phyloP scores from a whole-genome alignment of 1,284 basidiomycete species.

The Ustilago bromivora region DNA sequence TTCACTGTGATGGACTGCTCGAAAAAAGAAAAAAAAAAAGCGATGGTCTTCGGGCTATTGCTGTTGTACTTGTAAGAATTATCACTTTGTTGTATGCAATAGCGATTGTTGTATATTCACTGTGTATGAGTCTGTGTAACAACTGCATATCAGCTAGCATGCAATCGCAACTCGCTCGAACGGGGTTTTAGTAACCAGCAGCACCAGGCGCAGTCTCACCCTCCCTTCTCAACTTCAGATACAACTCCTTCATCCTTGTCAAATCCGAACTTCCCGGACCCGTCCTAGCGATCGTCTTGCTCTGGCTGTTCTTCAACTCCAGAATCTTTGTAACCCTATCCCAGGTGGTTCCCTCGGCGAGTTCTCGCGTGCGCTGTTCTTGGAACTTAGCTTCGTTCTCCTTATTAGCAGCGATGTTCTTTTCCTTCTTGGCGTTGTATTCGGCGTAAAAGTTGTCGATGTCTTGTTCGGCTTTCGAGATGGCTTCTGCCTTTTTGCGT shows the following conservation, averaged over 20 bases:
- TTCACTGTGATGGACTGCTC: neutral
- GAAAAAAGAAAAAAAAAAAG: neutral
- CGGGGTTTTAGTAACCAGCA: conserved; percentile 56
- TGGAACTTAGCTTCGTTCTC: conserved; percentile 88
- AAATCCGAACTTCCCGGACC: conserved; percentile 91
- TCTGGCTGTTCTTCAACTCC: conserved; percentile 92
- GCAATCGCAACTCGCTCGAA: neutral
- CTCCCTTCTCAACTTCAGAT: conserved; percentile 62
- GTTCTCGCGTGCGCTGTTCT: conserved; percentile 78
- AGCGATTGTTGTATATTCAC: neutral
- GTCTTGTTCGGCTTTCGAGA: conserved; percentile 86
- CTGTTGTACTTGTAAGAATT: conserved; percentile 22
- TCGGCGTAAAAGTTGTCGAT: conserved; percentile 97
- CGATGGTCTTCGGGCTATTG: neutral
- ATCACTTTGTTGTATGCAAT: conserved; percentile 2
- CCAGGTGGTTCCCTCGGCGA: conserved; percentile 95
- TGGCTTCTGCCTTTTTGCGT: conserved; percentile 84
- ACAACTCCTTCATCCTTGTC: conserved; percentile 81
- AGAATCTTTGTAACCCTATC: conserved; percentile 87
- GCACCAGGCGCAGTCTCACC: conserved; percentile 67
- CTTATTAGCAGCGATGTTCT: conserved; percentile 94
- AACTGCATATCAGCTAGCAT: neutral
- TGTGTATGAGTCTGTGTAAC: neutral
- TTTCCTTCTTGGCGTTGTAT: conserved; percentile 91
- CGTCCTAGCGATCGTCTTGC: conserved; percentile 90